Conservation (phyloP, 345 rosid species). For the Acer campestre region DNA sequence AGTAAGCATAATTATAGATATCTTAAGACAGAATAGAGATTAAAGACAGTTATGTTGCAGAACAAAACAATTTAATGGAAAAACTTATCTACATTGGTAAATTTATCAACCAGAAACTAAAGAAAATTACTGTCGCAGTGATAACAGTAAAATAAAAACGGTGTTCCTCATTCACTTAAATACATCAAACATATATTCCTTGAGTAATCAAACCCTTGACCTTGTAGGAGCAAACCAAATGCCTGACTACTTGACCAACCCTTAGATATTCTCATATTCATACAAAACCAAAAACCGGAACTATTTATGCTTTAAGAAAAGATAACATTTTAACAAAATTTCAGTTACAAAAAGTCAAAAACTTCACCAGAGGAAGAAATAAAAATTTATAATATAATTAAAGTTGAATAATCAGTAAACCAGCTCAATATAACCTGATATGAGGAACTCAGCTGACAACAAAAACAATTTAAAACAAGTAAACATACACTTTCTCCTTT, state of each 20-base stretch:
- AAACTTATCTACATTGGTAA: not conserved
- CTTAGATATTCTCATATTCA: slow-evolving; percentile 3
- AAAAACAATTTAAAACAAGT: slow-evolving; percentile 10
- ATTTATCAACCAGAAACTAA: not conserved
- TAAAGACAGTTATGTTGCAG: not conserved
- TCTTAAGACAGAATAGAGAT: not conserved
- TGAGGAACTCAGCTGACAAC: not conserved
- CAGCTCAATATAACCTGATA: not conserved
- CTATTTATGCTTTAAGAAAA: not conserved
- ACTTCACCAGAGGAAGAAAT: slow-evolving; percentile 1
- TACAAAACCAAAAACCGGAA: not conserved
- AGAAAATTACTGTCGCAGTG: not conserved
- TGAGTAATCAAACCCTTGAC: not conserved
- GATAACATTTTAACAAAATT: not conserved
- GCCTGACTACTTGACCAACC: not conserved
- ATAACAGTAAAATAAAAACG: not conserved
- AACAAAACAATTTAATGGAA: not conserved
- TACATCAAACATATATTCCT: not conserved
- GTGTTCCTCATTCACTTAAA: not conserved
- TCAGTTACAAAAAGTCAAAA: not conserved
- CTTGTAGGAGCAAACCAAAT: not conserved
- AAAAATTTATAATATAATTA: slow-evolving; percentile 6
- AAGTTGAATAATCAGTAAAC: slow-evolving; percentile 4
- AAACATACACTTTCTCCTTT: slow-evolving; percentile 96
- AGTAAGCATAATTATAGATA: not conserved